phyloP scores from a whole-genome alignment of 176 grass and related monocot genomes.

The Oropetium thomaeum region DNA sequence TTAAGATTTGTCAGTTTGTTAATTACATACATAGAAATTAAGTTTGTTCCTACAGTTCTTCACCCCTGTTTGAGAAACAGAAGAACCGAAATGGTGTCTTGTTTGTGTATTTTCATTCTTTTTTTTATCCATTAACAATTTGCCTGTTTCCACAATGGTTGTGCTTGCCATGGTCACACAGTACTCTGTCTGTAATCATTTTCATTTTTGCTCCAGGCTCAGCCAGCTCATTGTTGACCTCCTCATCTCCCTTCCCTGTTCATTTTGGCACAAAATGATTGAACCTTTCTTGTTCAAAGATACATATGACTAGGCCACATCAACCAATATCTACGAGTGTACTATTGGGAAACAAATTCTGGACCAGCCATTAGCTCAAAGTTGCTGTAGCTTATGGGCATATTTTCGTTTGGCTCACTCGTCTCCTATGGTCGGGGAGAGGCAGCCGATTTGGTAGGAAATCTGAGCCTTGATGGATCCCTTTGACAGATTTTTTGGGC shows the following conservation, averaged over 20 bases:
- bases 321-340: constrained; percentile 8
- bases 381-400: constrained; percentile 22
- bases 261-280: constrained; percentile 18
- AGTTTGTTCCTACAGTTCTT: too few relatives aligned
- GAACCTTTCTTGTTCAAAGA: constrained; percentile 10
- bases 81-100: too few relatives aligned
- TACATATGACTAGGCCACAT: constrained; percentile 26
- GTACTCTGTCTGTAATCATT: neutral
- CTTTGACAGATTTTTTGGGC: constrained; percentile 6
- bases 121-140: neutral
- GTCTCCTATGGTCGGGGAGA: neutral
- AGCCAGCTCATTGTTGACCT: neutral
- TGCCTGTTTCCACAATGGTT: neutral
- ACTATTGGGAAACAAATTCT: neutral
- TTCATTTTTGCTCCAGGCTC: neutral
- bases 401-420: constrained; percentile 17
- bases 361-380: constrained; percentile 23
- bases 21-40: neutral
- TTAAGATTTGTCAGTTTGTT: neutral
- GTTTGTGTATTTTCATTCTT: neutral
- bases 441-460: constrained; percentile 39
- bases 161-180: neutral
- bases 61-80: too few relatives aligned
- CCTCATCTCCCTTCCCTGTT: neutral
- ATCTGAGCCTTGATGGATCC: constrained; percentile 15